Evolutionary conservation across 2,329 filamentous ascomycete genomes (phyloP).

Genomic region (Macrophomina phaseolina): DNA sequence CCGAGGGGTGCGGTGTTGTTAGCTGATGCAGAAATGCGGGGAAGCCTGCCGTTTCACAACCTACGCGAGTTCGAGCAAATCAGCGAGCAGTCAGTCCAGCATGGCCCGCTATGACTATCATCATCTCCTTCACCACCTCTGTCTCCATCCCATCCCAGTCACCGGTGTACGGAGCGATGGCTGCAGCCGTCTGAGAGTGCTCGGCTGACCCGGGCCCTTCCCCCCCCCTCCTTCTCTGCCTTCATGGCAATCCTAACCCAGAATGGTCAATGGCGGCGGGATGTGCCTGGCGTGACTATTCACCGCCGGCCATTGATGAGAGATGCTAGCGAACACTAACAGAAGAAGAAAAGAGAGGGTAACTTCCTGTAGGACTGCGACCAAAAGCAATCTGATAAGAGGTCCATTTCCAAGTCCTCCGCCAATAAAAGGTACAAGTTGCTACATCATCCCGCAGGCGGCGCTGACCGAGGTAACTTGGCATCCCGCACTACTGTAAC

Average conservation of each 20-base stretch:
- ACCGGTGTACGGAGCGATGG: background rate
- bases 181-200: background rate
- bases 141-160: constrained; percentile 3
- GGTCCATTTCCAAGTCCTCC: background rate
- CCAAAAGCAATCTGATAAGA: background rate
- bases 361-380: background rate
- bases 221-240: background rate
- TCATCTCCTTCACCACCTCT: background rate
- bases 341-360: background rate
- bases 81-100: background rate
- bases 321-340: background rate
- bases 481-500: constrained; percentile 6
- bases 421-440: background rate
- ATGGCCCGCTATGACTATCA: background rate
- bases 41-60: constrained; percentile 23
- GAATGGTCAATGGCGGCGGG: background rate
- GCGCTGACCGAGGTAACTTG: constrained; percentile 5
- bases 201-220: background rate
- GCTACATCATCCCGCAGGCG: constrained; percentile 1
- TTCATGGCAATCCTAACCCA: background rate
- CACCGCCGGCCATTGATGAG: background rate
- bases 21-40: constrained; percentile 18
- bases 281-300: background rate
- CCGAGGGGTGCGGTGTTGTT: background rate
- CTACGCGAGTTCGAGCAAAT: constrained; percentile 4